Percentiles rank a stretch among this genome's conserved stretches.
phyloP scores from a whole-genome alignment of 345 rosid genomes.

The Euphorbia peplus region DNA sequence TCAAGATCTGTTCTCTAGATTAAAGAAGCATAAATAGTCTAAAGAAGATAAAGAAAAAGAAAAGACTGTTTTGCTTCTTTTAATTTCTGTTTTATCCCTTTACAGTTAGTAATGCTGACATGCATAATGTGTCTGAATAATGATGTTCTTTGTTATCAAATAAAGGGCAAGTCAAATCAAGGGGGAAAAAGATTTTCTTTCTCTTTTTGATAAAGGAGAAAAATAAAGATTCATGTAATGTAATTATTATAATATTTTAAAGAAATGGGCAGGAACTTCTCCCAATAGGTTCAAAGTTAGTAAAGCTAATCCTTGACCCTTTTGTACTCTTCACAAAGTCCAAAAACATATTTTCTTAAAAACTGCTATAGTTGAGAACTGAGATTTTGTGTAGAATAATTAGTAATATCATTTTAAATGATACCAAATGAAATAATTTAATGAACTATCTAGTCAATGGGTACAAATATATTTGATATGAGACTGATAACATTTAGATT shows the following conservation, averaged over 20 bases:
- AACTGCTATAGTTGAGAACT: not conserved
- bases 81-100: slow-evolving; percentile 14
- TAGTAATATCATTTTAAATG: too few species aligned
- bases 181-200: slow-evolving; percentile 20
- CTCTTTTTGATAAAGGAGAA: too few species aligned
- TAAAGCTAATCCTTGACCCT: slow-evolving; percentile 18
- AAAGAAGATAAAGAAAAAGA: slow-evolving; percentile 3
- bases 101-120: slow-evolving; percentile 34
- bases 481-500: too few species aligned
- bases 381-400: not conserved
- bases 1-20: not conserved
- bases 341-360: slow-evolving; percentile 17
- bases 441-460: too few species aligned
- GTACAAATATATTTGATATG: too few species aligned
- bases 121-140: slow-evolving; percentile 33
- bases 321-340: slow-evolving; percentile 22
- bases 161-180: not conserved
- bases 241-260: slow-evolving; percentile 2
- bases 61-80: slow-evolving; percentile 16
- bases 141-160: slow-evolving; percentile 23
- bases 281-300: slow-evolving; percentile 17
- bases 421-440: too few species aligned
- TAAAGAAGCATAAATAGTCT: not conserved
- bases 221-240: not conserved
- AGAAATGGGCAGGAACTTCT: slow-evolving; percentile 6